Percentiles rank a stretch among this genome's conserved stretches.
Evolutionary conservation across 768 basidiomycete species (phyloP).

Genomic region (Trametopsis cervina): DNA sequence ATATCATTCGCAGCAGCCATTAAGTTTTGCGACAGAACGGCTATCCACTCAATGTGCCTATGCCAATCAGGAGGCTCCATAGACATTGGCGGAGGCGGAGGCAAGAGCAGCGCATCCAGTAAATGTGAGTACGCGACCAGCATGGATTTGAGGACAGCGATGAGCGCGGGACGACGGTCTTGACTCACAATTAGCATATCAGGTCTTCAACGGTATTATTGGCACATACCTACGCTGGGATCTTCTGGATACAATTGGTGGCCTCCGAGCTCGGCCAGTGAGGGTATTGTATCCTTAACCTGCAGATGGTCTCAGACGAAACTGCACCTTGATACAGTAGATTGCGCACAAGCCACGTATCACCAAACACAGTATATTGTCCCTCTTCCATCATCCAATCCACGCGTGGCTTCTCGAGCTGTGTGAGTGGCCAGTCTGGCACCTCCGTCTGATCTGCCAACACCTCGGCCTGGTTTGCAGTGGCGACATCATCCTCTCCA

Average conservation of each 20-base stretch:
- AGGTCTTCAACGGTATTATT: neutral
- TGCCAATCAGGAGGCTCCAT: conserved; percentile 60
- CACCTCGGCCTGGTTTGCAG: conserved; percentile 50
- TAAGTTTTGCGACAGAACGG: conserved; percentile 74
- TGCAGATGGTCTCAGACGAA: conserved; percentile 22
- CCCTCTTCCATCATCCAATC: conserved; percentile 90
- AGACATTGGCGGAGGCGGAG: conserved; percentile 48
- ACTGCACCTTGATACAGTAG: neutral
- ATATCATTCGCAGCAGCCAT: conserved; percentile 89
- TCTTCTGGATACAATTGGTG: conserved; percentile 75
- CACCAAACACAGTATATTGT: conserved; percentile 78
- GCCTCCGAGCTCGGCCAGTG: conserved; percentile 75
- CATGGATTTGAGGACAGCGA: conserved; percentile 66
- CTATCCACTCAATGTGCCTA: conserved; percentile 74
- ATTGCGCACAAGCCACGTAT: conserved; percentile 76
- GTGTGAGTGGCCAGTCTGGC: conserved; percentile 69
- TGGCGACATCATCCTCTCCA: conserved; percentile 30
- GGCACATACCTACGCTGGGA: conserved; percentile 51
- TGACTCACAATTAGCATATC: neutral
- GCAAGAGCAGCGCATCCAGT: conserved; percentile 56
- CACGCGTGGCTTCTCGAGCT: conserved; percentile 79
- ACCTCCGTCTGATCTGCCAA: conserved; percentile 67
- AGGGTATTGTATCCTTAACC: conserved; percentile 81
- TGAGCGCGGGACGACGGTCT: conserved; percentile 77
- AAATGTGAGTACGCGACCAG: conserved; percentile 75